Evolutionary conservation across 495 filamentous ascomycete genomes (phyloP), one percentile per base, ranked within the genome.

Genomic region (Neurospora sp.): DNA sequence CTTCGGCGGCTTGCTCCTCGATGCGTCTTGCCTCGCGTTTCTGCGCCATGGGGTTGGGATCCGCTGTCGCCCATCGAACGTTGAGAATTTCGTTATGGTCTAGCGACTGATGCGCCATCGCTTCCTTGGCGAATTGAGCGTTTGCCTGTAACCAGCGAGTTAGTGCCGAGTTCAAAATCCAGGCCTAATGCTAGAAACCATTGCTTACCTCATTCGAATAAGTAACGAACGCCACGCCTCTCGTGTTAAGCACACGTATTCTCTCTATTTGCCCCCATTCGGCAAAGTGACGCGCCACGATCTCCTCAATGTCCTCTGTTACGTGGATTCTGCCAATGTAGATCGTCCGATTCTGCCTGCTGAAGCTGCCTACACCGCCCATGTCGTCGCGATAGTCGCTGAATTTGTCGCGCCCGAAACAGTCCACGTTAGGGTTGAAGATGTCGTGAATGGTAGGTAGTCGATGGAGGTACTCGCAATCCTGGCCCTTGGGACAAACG

Each of bases 1-100:
- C 96, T 78, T 98, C 96, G 0, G 96, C 96, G n/a, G 96, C 96
- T 82, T 98, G 95, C 81, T 99, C 96, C 82, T 99, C 96, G 70
- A 99, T 90, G 20, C 91, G 86, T 41, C 92, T 86, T 23, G 92
- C 94, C 79, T 99, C 96, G 41, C 96, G 89, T 75, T 96, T 95
- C 81, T 97, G 94, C 11, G 96, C 93, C 86, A 93, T 89, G 0
- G 96, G 96, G 75, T 99, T 99, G 23, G 96, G 96, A 79, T 99
- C 96, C 4, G 91, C 91, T 0, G 96, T 98, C 31, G 96, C 96
- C 96, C 96, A 99, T 42, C 96, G 86, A 18, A 99, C 96, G 78
- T 99, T 99, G 2, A 99, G 83, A 41, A 98, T 92, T 82, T 99
- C 96, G 73, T 87, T 89, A 76, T 98, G 91, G 74, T 98, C 96